Conservation (phyloP, 2,329 filamentous ascomycete species). For the Cordyceps javanica region DNA sequence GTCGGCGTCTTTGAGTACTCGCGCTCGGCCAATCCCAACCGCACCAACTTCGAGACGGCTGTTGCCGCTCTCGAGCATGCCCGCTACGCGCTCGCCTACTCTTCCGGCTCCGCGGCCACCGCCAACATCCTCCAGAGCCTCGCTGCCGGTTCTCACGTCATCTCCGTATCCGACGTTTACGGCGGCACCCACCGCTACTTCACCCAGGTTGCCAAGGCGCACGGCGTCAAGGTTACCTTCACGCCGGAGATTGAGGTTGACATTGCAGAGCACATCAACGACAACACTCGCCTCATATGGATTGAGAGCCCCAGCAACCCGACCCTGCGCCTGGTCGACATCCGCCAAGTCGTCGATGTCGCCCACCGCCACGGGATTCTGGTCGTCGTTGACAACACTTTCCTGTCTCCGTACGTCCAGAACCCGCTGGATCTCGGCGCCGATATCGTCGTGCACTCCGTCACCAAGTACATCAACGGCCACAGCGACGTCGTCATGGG, state of each 20-base stretch:
- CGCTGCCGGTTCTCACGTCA: constrained; percentile 83
- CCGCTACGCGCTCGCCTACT: constrained; percentile 87
- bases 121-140: constrained; percentile 90
- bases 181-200: constrained; percentile 98
- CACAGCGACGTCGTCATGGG: constrained; percentile 98
- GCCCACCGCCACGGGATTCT: constrained; percentile 85
- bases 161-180: constrained; percentile 96
- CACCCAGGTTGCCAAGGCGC: constrained; percentile 91
- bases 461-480: constrained; percentile 99
- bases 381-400: constrained; percentile 99
- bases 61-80: constrained; percentile 90
- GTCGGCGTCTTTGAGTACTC: constrained; percentile 91
- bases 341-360: constrained; percentile 72
- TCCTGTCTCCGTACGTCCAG: constrained; percentile 92
- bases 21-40: constrained; percentile 88
- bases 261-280: constrained; percentile 74
- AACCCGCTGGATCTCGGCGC: constrained; percentile 93
- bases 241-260: constrained; percentile 88
- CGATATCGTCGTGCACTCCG: constrained; percentile 93
- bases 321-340: constrained; percentile 87
- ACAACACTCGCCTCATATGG: constrained; percentile 92
- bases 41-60: constrained; percentile 87
- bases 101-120: constrained; percentile 88
- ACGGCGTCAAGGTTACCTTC: constrained; percentile 92
- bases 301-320: constrained; percentile 93